A percentile compares a stretch with the other conserved stretches of the same genome.
Conservation (phyloP, 495 filamentous ascomycete genomes). For the Talaromyces adpressus region DNA sequence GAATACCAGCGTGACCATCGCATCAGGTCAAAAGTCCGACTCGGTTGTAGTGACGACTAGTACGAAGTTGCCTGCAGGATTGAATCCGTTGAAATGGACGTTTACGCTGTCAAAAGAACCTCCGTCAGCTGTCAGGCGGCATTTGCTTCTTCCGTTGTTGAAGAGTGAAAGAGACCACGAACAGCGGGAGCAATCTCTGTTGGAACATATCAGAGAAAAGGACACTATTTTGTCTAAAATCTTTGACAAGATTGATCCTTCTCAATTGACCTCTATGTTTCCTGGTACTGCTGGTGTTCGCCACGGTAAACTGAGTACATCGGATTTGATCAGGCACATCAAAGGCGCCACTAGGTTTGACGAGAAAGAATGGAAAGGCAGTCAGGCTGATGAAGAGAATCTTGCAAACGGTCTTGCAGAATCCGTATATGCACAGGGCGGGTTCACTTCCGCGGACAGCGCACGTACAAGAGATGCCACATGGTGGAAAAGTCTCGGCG, state of each 20-base stretch:
- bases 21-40: conserved; percentile 16
- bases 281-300: conserved; percentile 50
- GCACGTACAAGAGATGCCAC: conserved; percentile 14
- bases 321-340: conserved; percentile 32
- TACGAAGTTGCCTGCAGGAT: conserved; percentile 56
- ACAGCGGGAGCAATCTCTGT: conserved; percentile 46
- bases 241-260: conserved; percentile 69
- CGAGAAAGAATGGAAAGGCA: conserved; percentile 29
- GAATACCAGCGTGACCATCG: conserved; percentile 27
- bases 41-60: conserved; percentile 51
- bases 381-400: background rate
- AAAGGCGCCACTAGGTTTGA: conserved; percentile 42
- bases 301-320: conserved; percentile 22
- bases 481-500: conserved; percentile 35
- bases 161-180: conserved; percentile 46
- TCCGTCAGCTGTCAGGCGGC: conserved; percentile 44
- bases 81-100: conserved; percentile 65
- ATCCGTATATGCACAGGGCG: background rate
- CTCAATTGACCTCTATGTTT: conserved; percentile 62
- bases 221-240: conserved; percentile 70
- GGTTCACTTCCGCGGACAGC: background rate
- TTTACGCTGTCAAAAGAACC: conserved; percentile 50
- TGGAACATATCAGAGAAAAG: conserved; percentile 61
- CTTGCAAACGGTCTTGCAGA: background rate
- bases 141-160: conserved; percentile 65